Evolutionary conservation across 2,329 filamentous ascomycete genomes (phyloP).

Genomic region (Phoma herbarum): DNA sequence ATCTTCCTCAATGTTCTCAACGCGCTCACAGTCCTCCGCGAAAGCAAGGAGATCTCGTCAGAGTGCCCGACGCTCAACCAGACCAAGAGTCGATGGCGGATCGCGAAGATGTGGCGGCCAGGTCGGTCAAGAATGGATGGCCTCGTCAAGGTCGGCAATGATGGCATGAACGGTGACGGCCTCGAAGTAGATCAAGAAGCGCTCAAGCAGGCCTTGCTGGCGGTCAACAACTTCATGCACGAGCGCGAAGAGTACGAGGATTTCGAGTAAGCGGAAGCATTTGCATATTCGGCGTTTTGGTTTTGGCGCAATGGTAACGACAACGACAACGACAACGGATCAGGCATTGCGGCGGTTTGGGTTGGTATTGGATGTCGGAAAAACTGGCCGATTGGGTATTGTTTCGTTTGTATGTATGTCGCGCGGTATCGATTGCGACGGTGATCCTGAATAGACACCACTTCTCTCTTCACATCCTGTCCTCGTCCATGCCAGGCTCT

Average conservation of each 20-base stretch:
- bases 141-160: conserved; percentile 46
- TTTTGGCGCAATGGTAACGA: conserved; percentile 33
- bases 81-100: conserved; percentile 45
- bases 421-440: conserved; percentile 28
- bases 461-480: conserved; percentile 2
- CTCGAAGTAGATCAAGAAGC: conserved; percentile 46
- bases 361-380: conserved; percentile 20
- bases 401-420: conserved; percentile 32
- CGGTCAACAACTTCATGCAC: conserved; percentile 52
- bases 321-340: conserved; percentile 22
- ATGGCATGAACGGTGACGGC: conserved; percentile 42
- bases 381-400: conserved; percentile 22
- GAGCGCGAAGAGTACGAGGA: conserved; percentile 43
- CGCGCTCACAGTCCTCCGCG: conserved; percentile 45
- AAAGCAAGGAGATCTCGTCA: conserved; percentile 43
- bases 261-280: conserved; percentile 23
- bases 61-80: conserved; percentile 45
- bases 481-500: background rate
- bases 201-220: conserved; percentile 45
- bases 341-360: conserved; percentile 33
- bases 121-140: conserved; percentile 44
- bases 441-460: conserved; percentile 10
- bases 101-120: conserved; percentile 41
- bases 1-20: conserved; percentile 50
- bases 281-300: conserved; percentile 29